Base-by-base conservation (phyloP, 176 grass and related monocot genomes). In the Phoenix roebelenii region DNA sequence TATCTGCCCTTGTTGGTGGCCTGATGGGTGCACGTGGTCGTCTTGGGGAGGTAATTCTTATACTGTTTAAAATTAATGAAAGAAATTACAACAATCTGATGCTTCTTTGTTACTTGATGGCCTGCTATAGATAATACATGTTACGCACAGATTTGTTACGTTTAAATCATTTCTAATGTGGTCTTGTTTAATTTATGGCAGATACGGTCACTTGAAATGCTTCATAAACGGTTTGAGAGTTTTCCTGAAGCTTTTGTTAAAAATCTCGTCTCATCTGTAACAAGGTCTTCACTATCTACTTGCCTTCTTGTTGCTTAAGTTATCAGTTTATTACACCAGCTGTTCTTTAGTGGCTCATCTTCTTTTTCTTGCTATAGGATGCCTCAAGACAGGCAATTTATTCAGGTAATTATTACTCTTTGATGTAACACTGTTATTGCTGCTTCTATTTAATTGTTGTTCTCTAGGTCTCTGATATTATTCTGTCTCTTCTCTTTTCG, bases 191-290 rank as follows among this genome's bases (percentile, higher is more conserved):
- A 73, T 66, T 73, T 65, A 63, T 66, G 72, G 63, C 81, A 97
- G 92, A 97, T 97, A 58, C 87, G 92, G 22, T 75, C 92, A 49
- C 81, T 88, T 64, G 87, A 97, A 63, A 97, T 97, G 92, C 79
- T 97, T 79, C 92, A 97, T 74, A 97, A 86, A 84, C 92, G 92
- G 79, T 97, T 97, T 74, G 86, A 97, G 80, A 91, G 80, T 64
- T 97, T 97, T 68, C 92, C 92, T 5, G 83, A 77, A 82, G 92
- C 92, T 58, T 97, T 97, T 82, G 80, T 74, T 25, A 91, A 88
- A 57, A 88, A 52, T 48, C 87, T 97, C 63, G 80, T 89, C 50
- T 67, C 92, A 51, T 72, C 9, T 22, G 23, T 10, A 65, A 73
- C 30, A 24, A 88, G 92, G 92, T 97, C 25, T 59, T 55, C 5